Evolutionary conservation across 75 land plant genomes (phyloP), one percentile per base, ranked within the genome.

Genomic region (Ceratopteris richardii): DNA sequence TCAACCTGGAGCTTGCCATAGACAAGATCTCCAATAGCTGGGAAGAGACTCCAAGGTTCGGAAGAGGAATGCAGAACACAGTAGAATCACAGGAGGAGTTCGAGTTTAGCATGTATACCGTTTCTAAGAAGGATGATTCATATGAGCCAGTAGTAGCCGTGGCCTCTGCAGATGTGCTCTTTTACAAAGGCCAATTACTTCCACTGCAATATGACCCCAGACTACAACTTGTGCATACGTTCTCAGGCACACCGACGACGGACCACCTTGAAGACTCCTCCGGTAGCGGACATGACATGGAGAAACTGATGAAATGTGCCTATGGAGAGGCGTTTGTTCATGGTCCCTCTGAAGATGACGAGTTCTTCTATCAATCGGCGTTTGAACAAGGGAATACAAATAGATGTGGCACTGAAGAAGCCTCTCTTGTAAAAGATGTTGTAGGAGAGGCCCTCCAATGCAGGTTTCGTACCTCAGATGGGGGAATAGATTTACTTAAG

Each of bases 161-260:
- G 7, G 71, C 75, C 36, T 80, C 83, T 2, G 83, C 83, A 22
- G 82, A 80, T 61, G 82, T 76, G 44, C 71, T 80, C 27, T 80
- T 80, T 65, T 80, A 64, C 79, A 76, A 76, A 28, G 82, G 82
- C 44, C 71, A 76, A 48, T 66, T 80, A 18, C 75, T 80, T 23
- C 82, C 82, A 14, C 75, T 80, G 37, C 75, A 80, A 29, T 74
- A 70, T 63, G 71, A 78, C 28, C 82, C 79, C 0, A 71, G 82
- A 29, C 46, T 76, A 48, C 63, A 46, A 17, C 48, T 46, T 5
- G 48, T 46, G 48, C 48, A 46, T 17, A 20, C 48, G 14, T 20
- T 46, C 5, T n/a, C 21, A 17, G 21, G 21, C 48, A 4, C 4
- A 4, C n/a, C 5, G 48, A 20, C 4, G 17, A 17, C 4, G 17